Base-by-base conservation (phyloP, 2,329 filamentous ascomycete genomes). In the Fusarium duplospermum region DNA sequence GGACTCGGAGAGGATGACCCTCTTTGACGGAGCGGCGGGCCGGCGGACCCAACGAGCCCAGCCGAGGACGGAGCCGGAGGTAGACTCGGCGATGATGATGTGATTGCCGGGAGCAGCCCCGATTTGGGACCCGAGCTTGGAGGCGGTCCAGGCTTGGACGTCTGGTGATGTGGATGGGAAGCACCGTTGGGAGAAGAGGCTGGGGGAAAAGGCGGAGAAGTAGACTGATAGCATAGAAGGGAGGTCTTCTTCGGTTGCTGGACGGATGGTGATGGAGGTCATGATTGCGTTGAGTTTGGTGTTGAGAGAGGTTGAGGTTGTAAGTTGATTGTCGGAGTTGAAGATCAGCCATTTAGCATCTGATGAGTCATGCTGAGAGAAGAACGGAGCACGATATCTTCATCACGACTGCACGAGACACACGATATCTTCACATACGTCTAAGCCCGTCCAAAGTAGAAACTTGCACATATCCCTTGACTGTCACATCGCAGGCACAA, bases 41-140 rank as follows among this genome's bases (percentile, higher is more conserved):
- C 11, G 81, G 78, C 60, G 82, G 10, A 75, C 79, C 83, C 82
- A 85, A 31, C 79, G 79, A 9, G 76, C 75, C 77, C 79, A 84
- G 6, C 82, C 83, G 16, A 81, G 60, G 31, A 81, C 18, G 16
- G 52, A 45, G 13, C 13, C 40, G 61, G 64, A 10, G 31, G 14
- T 13, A 2, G 63, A 38, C 14, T 72, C 64, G 6, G 81, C 82
- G 68, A 84, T 78, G 36, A 82, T 63, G 40, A 82, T 60, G 36
- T 80, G 77, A 13, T 79, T 69, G 22, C 78, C 72, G 0, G 83
- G 79, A 24, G 84, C 79, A 24, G 84, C 79, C 1, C 72, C 64
- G 24, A 79, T 74, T 38, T 72, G 73, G 7, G 69, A 71, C 29
- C 65, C 66, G 14, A 82, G 67, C 71, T 76, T 78, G 24, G 66